phyloP scores from a whole-genome alignment of 106 monocot species.

The Triglochin maritima region DNA sequence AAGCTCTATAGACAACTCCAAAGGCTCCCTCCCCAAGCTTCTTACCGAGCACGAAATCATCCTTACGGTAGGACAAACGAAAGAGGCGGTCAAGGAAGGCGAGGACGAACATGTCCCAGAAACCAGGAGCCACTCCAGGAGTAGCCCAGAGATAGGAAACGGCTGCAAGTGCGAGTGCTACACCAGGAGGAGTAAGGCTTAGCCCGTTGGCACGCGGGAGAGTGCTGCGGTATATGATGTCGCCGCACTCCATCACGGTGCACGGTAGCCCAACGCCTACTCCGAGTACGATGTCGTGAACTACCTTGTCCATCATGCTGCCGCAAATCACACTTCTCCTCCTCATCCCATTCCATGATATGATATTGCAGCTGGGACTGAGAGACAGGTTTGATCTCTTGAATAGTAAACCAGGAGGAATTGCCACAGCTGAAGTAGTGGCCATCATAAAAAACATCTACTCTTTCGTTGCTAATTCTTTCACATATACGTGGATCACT shows the following conservation, averaged over 20 bases:
- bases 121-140: slow-evolving; percentile 87
- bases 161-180: slow-evolving; percentile 61
- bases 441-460: too few species aligned
- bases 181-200: slow-evolving; percentile 66
- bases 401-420: too few species aligned
- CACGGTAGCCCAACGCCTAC: slow-evolving; percentile 94
- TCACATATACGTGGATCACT: too few species aligned
- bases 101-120: slow-evolving; percentile 94
- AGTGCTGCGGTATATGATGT: slow-evolving; percentile 91
- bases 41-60: slow-evolving; percentile 71
- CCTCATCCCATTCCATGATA: too few species aligned
- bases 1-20: slow-evolving; percentile 73
- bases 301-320: too few species aligned
- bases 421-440: too few species aligned
- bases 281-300: slow-evolving; percentile 38
- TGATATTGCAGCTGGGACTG: too few species aligned
- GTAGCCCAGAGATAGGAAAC: slow-evolving; percentile 94
- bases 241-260: slow-evolving; percentile 96
- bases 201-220: slow-evolving; percentile 63
- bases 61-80: slow-evolving; percentile 70
- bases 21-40: slow-evolving; percentile 91
- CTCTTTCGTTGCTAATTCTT: too few species aligned
- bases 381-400: too few species aligned
- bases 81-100: slow-evolving; percentile 69
- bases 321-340: too few species aligned